A percentile compares a stretch with the other conserved stretches of the same genome.
Conservation (phyloP, 148 eudicot genomes). For the Silene latifolia region DNA sequence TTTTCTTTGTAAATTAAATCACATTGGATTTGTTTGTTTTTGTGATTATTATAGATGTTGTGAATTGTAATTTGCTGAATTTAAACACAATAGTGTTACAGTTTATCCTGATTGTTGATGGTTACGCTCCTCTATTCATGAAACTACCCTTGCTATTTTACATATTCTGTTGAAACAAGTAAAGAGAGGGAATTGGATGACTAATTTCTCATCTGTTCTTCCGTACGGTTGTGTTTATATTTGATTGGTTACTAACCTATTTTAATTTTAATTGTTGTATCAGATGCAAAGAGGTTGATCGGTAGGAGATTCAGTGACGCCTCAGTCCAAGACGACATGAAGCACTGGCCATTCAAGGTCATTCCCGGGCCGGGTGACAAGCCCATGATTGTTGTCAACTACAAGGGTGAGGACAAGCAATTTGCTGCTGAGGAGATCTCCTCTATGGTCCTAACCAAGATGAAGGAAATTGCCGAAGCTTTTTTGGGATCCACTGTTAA, state of each 20-base stretch:
- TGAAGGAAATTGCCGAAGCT: constrained; percentile 31
- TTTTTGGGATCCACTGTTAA: constrained; percentile 20
- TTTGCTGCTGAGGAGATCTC: constrained; percentile 33
- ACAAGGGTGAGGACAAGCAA: constrained; percentile 30
- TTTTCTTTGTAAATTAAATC: too few relatives aligned
- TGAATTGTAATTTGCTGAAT: too few relatives aligned
- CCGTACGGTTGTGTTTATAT: too few relatives aligned
- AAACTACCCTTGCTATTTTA: too few relatives aligned
- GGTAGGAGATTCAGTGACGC: constrained; percentile 31
- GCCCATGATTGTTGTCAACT: constrained; percentile 25
- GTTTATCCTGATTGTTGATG: too few relatives aligned
- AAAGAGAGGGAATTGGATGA: too few relatives aligned
- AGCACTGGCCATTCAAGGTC: constrained; percentile 32
- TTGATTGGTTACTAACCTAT: not conserved
- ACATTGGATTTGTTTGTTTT: too few relatives aligned
- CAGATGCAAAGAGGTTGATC: constrained; percentile 24
- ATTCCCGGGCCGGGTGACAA: constrained; percentile 24
- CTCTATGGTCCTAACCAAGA: constrained; percentile 26
- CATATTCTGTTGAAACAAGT: too few relatives aligned
- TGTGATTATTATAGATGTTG: too few relatives aligned
- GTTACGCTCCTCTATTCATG: too few relatives aligned
- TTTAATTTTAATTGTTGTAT: not conserved
- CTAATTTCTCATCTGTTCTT: too few relatives aligned
- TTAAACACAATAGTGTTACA: too few relatives aligned
- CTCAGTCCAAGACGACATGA: constrained; percentile 36